Conservation (phyloP, 768 basidiomycete genomes). For the Rubroboletus satanas region DNA sequence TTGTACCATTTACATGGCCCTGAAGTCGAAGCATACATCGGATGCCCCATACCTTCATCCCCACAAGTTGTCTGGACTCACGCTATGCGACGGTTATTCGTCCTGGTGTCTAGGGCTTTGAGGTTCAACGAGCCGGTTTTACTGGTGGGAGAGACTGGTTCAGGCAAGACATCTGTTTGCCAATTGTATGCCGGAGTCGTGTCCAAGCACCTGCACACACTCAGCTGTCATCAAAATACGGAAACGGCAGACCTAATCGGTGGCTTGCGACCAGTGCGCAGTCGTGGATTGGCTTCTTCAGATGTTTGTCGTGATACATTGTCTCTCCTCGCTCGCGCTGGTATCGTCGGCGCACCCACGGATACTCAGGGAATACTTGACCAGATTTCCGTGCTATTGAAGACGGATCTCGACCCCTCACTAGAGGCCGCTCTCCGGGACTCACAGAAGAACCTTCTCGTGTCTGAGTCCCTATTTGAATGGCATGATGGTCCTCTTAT, state of each 20-base stretch:
- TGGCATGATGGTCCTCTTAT: constrained; percentile 98
- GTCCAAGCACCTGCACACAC: constrained; percentile 55
- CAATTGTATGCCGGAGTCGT: constrained; percentile 77
- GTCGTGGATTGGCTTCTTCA: constrained; percentile 54
- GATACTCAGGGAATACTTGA: constrained; percentile 27
- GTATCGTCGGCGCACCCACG: constrained; percentile 27
- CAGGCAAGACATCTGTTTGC: constrained; percentile 96
- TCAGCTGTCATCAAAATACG: constrained; percentile 98
- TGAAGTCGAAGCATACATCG: constrained; percentile 48
- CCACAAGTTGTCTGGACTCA: constrained; percentile 81
- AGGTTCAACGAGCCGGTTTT: constrained; percentile 91
- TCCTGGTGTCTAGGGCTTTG: constrained; percentile 79
- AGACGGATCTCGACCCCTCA: constrained; percentile 29
- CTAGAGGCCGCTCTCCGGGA: constrained; percentile 35
- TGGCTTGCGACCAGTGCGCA: constrained; percentile 83
- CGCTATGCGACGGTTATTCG: constrained; percentile 88
- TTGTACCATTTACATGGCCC: constrained; percentile 60
- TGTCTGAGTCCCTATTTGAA: constrained; percentile 79
- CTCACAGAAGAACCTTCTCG: constrained; percentile 43
- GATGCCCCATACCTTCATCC: constrained; percentile 45
- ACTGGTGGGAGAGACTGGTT: constrained; percentile 95
- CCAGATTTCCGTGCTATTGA: constrained; percentile 23
- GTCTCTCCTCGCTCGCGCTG: constrained; percentile 39
- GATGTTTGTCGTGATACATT: constrained; percentile 45
- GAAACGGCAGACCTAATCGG: constrained; percentile 97